Base-by-base conservation (phyloP, 768 basidiomycete genomes). In the Hemileccinum impolitum region DNA sequence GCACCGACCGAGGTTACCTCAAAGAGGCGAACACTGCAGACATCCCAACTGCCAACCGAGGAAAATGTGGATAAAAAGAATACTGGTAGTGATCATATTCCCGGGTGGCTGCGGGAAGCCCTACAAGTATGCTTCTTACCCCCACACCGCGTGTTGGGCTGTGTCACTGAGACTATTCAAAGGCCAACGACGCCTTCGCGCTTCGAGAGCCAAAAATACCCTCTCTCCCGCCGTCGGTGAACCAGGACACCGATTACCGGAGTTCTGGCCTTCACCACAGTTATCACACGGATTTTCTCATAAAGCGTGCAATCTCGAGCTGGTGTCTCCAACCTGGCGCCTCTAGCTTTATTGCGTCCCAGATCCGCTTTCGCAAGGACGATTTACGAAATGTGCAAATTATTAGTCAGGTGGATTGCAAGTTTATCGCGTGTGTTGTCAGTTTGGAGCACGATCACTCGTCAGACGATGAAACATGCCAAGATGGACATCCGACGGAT, bases 321-420 rank as follows among this genome's bases (percentile, higher is more conserved):
- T 47, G 21, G 42, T 51, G 44, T 45, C 17, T 49, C 43, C 56
- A 57, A 26, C 48, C 41, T 25, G 45, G 44, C 41, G 55, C 39
- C 36, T 49, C 59, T 39, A 41, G 42, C 30, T 52, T 51, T 39
- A 25, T 44, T 14, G 42, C 49, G 4, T 57, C 70, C n/a, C 69
- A 44, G 44, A 51, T 65, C 48, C 68, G 69, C 15, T 80, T 87
- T 56, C 64, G 64, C 30, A 78, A 76, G 54, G 68, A 71, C 23
- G 80, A 84, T 51, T 74, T 98, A 32, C 62, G 57, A 17, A 60
- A 66, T 23, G 85, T 86, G 21, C 63, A 63, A 44, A 76, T 93
- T 42, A 76, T 98, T 43, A 80, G 78, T 50, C 96, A 99, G 63
- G 81, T 98, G 39, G 96, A 98, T 66, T 68, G 73, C 52, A 99